Evolutionary conservation across 768 basidiomycete genomes (phyloP).

Genomic region (Termitomyces sp.): DNA sequence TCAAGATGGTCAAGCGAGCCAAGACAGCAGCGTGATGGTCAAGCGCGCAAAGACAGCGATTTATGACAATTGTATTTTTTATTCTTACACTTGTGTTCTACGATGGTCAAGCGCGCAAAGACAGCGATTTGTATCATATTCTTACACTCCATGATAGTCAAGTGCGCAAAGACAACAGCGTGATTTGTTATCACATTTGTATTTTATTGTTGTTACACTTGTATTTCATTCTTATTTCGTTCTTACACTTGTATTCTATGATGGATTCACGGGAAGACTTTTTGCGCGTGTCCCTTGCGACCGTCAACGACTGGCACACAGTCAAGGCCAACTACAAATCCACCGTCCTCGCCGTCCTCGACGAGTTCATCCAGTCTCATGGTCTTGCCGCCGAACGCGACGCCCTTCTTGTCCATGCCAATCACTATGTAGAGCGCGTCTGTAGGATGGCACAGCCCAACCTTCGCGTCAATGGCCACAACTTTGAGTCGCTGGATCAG

Average conservation of each 20-base stretch:
- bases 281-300: conserved; percentile 56
- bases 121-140: too few relatives aligned
- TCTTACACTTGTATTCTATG: too few relatives aligned
- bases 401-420: conserved; percentile 40
- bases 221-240: neutral
- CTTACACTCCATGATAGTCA: too few relatives aligned
- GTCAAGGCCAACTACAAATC: conserved; percentile 48
- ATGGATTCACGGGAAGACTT: conserved; percentile 39
- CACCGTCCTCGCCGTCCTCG: conserved; percentile 39
- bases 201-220: conserved; percentile 1
- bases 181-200: conserved; percentile 5
- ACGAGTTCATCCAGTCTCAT: conserved; percentile 36
- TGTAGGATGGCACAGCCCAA: conserved; percentile 65
- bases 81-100: too few relatives aligned
- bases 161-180: too few relatives aligned
- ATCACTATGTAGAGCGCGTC: conserved; percentile 60
- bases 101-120: too few relatives aligned
- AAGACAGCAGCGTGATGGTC: conserved; percentile 16
- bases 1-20: conserved; percentile 61
- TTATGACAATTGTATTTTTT: conserved; percentile 1
- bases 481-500: conserved; percentile 57
- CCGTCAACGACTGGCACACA: conserved; percentile 60
- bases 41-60: neutral
- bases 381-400: conserved; percentile 38
- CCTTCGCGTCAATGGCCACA: conserved; percentile 75